These are phyloP conservation scores for Talaromyces sp. DNA, from an alignment of 2,329 filamentous ascomycete species.

Conservation along the genomic window DNA sequence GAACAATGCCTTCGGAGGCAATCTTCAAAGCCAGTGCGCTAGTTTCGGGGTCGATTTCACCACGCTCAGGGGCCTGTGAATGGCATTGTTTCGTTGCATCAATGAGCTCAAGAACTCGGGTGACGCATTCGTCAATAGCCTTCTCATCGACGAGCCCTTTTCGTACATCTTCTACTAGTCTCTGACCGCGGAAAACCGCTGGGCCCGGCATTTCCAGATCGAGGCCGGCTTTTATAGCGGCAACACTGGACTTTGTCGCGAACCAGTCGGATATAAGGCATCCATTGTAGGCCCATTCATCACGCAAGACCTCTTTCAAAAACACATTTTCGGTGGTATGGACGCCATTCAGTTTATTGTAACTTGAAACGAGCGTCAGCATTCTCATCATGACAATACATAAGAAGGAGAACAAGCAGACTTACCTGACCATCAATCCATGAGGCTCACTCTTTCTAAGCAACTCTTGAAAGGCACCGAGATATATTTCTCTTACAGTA, in stretches of 20 bases:
- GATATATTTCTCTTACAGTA: slow-evolving; percentile 57
- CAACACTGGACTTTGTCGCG: slow-evolving; percentile 30
- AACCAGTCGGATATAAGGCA: slow-evolving; percentile 30
- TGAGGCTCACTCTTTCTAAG: slow-evolving; percentile 54
- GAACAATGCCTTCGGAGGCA: slow-evolving; percentile 1
- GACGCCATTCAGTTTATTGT: slow-evolving; percentile 16
- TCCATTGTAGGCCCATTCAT: slow-evolving; percentile 42
- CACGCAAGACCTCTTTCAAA: slow-evolving; percentile 38
- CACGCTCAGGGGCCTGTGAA: background rate
- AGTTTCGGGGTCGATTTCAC: background rate
- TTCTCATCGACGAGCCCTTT: slow-evolving; percentile 2
- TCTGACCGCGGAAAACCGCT: slow-evolving; percentile 18
- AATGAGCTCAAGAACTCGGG: background rate
- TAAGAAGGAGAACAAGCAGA: background rate
- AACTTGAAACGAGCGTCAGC: background rate
- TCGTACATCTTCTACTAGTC: slow-evolving; percentile 15
- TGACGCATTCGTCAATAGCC: background rate
- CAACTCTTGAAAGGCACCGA: slow-evolving; percentile 61
- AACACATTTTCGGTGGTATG: slow-evolving; percentile 14
- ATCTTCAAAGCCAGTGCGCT: background rate
- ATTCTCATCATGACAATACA: background rate
- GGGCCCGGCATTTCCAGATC: slow-evolving; percentile 38
- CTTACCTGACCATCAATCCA: slow-evolving; percentile 50
- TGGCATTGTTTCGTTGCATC: background rate
- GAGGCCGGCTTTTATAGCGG: slow-evolving; percentile 31